These are phyloP conservation scores for Ceratocystis diversiconidia DNA, from an alignment of 2,329 filamentous ascomycete species.

Conservation along the genomic window DNA sequence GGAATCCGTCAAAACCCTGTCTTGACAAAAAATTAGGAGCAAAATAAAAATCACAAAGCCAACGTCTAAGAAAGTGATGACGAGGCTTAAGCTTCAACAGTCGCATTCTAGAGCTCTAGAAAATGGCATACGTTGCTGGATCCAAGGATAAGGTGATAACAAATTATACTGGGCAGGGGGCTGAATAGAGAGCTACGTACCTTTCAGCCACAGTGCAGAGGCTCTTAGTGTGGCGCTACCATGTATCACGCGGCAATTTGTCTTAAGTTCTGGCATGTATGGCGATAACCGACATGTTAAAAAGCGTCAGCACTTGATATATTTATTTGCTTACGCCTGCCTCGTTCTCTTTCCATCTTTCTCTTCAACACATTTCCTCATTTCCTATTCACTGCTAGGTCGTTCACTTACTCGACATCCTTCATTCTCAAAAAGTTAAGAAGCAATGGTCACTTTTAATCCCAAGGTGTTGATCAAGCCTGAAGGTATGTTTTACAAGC, in stretches of 20 bases:
- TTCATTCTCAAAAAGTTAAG: background rate
- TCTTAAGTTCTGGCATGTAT: background rate
- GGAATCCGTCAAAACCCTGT: background rate
- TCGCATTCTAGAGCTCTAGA: constrained; percentile 15
- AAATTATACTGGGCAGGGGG: background rate
- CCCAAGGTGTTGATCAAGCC: background rate
- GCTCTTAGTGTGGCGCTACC: background rate
- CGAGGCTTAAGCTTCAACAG: constrained; percentile 13
- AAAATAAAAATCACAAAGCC: constrained; percentile 16
- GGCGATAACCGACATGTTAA: background rate
- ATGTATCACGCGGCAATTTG: background rate
- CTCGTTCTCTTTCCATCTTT: background rate
- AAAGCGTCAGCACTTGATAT: constrained; percentile 2
- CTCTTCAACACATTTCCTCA: background rate
- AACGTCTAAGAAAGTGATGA: constrained; percentile 13
- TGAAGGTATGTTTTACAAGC: constrained; percentile 4
- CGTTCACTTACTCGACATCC: background rate
- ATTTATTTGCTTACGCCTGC: background rate
- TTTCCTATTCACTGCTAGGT: background rate
- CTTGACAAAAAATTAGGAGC: background rate
- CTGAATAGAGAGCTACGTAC: background rate
- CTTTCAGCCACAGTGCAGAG: background rate
- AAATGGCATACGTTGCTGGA: constrained; percentile 25
- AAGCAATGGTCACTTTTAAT: background rate
- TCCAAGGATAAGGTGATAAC: constrained; percentile 13